Evolutionary conservation across 1,284 basidiomycete genomes (phyloP), one percentile per base, ranked within the genome.

Genomic region (Porphyrellus sp.): DNA sequence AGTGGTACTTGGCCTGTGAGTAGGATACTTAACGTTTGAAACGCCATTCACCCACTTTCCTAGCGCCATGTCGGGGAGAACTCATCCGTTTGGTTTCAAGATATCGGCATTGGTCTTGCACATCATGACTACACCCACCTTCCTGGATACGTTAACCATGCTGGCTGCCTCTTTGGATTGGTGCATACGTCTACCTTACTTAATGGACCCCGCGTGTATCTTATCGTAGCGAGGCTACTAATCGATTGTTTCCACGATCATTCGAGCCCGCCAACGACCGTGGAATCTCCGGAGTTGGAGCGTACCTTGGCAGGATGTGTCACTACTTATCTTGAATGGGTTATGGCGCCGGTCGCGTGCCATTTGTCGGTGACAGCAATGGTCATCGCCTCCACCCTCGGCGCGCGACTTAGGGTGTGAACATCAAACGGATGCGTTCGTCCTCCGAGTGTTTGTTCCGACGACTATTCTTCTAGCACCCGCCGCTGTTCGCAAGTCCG

Each of bases 221-320:
- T 49, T 57, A 53, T 46, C 45, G 18, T 42, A 34, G 12, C 20
- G n/a, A 24, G 20, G 16, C 33, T 28, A 16, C 31, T 25, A 8
- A 30, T 27, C 30, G 27, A 13, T 24, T 24, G 42, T 30, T 30
- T 27, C 37, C 55, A 41, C 20, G 25, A n/a, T 38, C 24, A 31
- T 18, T 23, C 35, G 18, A 48, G 46, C 35, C 40, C 15, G 57
- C 57, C 59, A 59, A 59, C 28, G n/a, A 12, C 38, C 46, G 38
- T 25, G 18, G 24, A 16, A 41, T 35, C 21, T 27, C 43, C 43
- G 49, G 30, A 16, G 8, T 27, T 38, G 52, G 44, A 51, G 46
- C 16, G 56, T 41, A 27, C 57, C 47, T 63, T 60, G 59, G 61
- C 50, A 63, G 63, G n/a, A n/a, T n/a, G n/a, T n/a, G n/a, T n/a